Conservation (phyloP, 139 green algal species). For the Asterochloris sp. region DNA sequence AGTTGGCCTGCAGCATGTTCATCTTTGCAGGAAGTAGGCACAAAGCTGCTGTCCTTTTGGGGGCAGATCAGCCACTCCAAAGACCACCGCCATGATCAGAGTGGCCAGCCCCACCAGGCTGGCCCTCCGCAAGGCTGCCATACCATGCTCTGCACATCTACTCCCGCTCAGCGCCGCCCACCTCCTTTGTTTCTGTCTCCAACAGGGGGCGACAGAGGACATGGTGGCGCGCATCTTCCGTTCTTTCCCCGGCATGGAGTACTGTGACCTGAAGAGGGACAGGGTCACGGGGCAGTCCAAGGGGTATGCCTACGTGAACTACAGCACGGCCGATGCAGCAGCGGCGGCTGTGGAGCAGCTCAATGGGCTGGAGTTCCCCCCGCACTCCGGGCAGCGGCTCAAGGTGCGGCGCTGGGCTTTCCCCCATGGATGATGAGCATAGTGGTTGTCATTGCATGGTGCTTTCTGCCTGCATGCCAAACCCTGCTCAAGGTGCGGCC, state of each 20-base stretch:
- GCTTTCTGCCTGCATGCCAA: too few relatives aligned
- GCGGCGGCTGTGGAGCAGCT: constrained; percentile 65
- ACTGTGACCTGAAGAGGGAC: constrained; percentile 86
- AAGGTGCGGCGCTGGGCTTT: constrained; percentile 48
- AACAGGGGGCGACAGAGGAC: constrained; percentile 66
- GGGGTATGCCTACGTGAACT: constrained; percentile 78
- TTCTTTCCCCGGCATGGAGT: constrained; percentile 80
- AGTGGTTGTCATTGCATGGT: too few relatives aligned
- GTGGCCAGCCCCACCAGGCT: background rate
- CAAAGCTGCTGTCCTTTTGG: too few relatives aligned
- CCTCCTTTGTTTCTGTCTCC: background rate
- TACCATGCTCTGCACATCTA: background rate
- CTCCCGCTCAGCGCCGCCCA: background rate
- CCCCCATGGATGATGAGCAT: too few relatives aligned
- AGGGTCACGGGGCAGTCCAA: constrained; percentile 61
- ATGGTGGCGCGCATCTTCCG: constrained; percentile 72
- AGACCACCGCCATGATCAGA: too few relatives aligned
- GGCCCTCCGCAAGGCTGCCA: background rate
- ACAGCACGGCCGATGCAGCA: constrained; percentile 66
- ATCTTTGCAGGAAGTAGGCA: too few relatives aligned
- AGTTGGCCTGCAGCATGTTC: too few relatives aligned
- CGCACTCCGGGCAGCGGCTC: constrained; percentile 63
- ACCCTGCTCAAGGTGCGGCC: too few relatives aligned
- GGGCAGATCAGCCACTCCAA: too few relatives aligned
- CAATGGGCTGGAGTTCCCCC: constrained; percentile 84